Conservation (phyloP, 2,329 filamentous ascomycete species). For the Aspergillus chevalieri region DNA sequence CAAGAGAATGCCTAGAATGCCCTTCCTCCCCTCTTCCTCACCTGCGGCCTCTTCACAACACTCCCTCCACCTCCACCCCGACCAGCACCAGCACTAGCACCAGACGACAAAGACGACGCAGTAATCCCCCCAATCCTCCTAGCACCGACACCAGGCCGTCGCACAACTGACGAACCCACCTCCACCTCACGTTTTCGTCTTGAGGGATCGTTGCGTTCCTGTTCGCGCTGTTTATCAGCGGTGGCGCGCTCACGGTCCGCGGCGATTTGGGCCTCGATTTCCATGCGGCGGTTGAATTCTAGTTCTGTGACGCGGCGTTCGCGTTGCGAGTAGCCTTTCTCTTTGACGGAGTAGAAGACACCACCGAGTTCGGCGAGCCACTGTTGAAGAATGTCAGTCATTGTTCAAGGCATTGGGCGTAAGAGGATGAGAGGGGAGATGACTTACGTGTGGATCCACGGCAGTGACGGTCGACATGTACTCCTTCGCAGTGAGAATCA, state of each 20-base stretch:
- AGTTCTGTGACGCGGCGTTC: constrained; percentile 83
- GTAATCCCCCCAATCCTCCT: constrained; percentile 25
- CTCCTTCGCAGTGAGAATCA: constrained; percentile 93
- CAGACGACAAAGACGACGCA: constrained; percentile 19
- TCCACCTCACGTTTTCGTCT: constrained; percentile 32
- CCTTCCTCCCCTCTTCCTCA: constrained; percentile 30
- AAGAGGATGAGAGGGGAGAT: background rate
- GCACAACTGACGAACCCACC: constrained; percentile 29
- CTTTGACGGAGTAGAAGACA: constrained; percentile 95
- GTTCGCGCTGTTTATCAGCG: constrained; percentile 34
- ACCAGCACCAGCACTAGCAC: constrained; percentile 10
- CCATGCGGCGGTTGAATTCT: constrained; percentile 87
- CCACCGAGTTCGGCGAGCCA: constrained; percentile 96
- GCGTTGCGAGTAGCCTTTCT: constrained; percentile 87
- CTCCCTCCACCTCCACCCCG: constrained; percentile 23
- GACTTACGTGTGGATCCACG: constrained; percentile 72
- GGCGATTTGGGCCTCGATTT: constrained; percentile 88
- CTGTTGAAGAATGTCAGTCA: constrained; percentile 15
- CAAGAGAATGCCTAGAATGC: constrained; percentile 22
- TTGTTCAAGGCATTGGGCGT: background rate
- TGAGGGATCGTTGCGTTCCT: constrained; percentile 29
- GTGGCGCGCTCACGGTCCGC: constrained; percentile 64
- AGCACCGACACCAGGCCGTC: constrained; percentile 24
- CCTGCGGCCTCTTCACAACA: constrained; percentile 34
- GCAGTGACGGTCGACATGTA: constrained; percentile 97